phyloP scores from a whole-genome alignment of 352 stramenopile species.

The Pythium oligandrum region DNA sequence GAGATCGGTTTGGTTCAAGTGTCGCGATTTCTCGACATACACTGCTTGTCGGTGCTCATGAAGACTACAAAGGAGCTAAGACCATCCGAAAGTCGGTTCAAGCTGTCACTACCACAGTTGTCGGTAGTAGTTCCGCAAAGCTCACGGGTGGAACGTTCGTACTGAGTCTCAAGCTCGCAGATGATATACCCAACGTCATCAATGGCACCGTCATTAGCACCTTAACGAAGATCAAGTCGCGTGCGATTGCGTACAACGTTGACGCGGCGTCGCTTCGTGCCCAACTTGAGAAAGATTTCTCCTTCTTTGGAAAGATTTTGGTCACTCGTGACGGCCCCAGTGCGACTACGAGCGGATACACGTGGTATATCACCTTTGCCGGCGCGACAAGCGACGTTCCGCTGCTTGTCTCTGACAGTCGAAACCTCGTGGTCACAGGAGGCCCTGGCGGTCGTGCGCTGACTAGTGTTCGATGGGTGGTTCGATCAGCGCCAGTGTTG shows the following conservation, averaged over 20 bases:
- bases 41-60: conserved; percentile 64
- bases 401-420: conserved; percentile 47
- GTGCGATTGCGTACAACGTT: conserved; percentile 51
- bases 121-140: conserved; percentile 2
- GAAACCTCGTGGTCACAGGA: conserved; percentile 11
- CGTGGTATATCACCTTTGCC: conserved; percentile 83
- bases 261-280: conserved; percentile 33
- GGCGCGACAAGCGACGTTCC: conserved; percentile 46
- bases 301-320: conserved; percentile 55
- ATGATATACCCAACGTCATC: conserved; percentile 7
- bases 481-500: conserved; percentile 47
- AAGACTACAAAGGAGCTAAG: conserved; percentile 36
- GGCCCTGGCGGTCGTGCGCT: neutral
- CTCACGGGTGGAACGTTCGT: conserved; percentile 36
- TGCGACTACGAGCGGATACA: conserved; percentile 44
- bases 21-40: conserved; percentile 68
- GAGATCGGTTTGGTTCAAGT: conserved; percentile 69
- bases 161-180: conserved; percentile 34
- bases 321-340: conserved; percentile 60
- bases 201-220: conserved; percentile 12
- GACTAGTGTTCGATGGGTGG: conserved; percentile 35
- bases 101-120: conserved; percentile 39
- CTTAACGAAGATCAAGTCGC: conserved; percentile 29
- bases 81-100: conserved; percentile 78
- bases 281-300: conserved; percentile 64